phyloP scores from a whole-genome alignment of 495 filamentous ascomycete species.

The Immersiella caudata region DNA sequence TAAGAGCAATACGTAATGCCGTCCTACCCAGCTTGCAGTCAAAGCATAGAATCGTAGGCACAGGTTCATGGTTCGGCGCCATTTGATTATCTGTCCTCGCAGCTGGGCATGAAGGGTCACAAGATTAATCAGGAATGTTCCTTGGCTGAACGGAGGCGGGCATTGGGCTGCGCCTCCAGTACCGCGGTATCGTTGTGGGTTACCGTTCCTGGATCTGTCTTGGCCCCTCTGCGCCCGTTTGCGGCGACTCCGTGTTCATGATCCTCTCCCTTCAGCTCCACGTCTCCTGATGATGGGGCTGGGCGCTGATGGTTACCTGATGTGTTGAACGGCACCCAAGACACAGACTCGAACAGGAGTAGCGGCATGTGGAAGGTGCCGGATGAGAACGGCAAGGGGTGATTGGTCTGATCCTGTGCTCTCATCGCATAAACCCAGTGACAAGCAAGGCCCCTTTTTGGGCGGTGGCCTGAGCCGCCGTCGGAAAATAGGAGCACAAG shows the following conservation, averaged over 20 bases:
- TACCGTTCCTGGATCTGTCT: not conserved
- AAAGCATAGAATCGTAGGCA: not conserved
- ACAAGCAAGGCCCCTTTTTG: constrained; percentile 8
- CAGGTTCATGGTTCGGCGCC: not conserved
- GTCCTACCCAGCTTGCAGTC: constrained; percentile 15
- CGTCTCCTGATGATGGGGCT: not conserved
- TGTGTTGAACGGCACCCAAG: constrained; percentile 9
- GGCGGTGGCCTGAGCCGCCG: not conserved
- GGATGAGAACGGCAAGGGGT: not conserved
- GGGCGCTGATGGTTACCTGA: not conserved
- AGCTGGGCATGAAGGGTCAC: not conserved
- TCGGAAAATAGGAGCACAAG: constrained; percentile 13
- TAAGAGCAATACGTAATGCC: constrained; percentile 29
- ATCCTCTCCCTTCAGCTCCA: not conserved
- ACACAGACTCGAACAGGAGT: constrained; percentile 4
- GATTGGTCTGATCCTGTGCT: constrained; percentile 26
- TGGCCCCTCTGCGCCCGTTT: not conserved
- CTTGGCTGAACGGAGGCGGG: not conserved
- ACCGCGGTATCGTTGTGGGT: not conserved
- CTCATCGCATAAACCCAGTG: constrained; percentile 24
- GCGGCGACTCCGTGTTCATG: not conserved
- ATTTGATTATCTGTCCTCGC: not conserved
- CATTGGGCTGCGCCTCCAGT: constrained; percentile 3
- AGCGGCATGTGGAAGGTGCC: constrained; percentile 18
- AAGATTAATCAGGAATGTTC: not conserved